Conservation (phyloP, 371 early-diverging fungal genomes). For the Mucor plumbeus region DNA sequence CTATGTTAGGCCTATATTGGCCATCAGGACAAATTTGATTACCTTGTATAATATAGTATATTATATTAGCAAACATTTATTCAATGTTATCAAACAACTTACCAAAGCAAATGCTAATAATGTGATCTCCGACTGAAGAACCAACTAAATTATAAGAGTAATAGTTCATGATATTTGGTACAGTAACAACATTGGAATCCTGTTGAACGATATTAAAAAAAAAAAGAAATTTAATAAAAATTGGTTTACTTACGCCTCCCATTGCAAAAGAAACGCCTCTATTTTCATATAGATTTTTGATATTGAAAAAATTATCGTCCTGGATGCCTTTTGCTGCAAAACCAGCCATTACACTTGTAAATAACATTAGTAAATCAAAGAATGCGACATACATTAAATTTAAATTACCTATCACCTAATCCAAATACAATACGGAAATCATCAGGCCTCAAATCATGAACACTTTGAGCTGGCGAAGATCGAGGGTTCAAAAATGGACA, state of each 20-base stretch:
- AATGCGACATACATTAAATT: no score
- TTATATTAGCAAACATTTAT: background rate
- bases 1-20: slow-evolving; percentile 43
- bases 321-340: slow-evolving; percentile 60
- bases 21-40: slow-evolving; percentile 45
- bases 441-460: slow-evolving; percentile 59
- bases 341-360: slow-evolving; percentile 66
- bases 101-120: slow-evolving; percentile 55
- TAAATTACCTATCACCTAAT: slow-evolving; percentile 62
- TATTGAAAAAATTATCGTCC: slow-evolving; percentile 31
- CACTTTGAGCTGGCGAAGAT: slow-evolving; percentile 23
- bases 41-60: slow-evolving; percentile 6
- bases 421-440: slow-evolving; percentile 68
- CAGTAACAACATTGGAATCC: slow-evolving; percentile 42
- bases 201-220: slow-evolving; percentile 11
- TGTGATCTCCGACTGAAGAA: slow-evolving; percentile 45
- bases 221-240: background rate
- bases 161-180: slow-evolving; percentile 53
- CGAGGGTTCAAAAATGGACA: slow-evolving; percentile 50
- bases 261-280: slow-evolving; percentile 58
- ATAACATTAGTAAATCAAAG: background rate
- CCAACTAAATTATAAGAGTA: slow-evolving; percentile 48
- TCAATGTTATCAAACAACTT: background rate
- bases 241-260: slow-evolving; percentile 49
- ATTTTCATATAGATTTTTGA: slow-evolving; percentile 40